Evolutionary conservation across 306 rosid species (phyloP).

Genomic region (Cicer yamashitae): DNA sequence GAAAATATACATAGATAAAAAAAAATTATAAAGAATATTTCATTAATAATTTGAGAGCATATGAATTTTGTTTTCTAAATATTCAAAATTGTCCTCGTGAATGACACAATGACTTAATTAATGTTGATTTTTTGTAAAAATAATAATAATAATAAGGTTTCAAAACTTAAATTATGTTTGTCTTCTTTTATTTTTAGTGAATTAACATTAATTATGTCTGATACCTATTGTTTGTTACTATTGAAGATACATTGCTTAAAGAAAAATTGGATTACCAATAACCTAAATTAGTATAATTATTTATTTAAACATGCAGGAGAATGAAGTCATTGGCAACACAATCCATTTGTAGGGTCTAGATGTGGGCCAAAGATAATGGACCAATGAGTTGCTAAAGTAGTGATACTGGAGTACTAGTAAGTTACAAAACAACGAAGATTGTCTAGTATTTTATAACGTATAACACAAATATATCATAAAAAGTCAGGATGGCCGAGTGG

Average conservation of each 20-base stretch:
- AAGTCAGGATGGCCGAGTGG: conserved; percentile 41
- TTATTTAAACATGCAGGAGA: background rate
- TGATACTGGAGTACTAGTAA: background rate
- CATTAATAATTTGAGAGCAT: background rate
- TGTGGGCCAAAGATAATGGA: background rate
- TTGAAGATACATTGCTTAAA: background rate
- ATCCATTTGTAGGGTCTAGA: background rate
- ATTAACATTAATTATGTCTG: no score
- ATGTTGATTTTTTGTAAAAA: no score
- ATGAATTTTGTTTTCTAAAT: background rate
- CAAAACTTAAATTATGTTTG: no score
- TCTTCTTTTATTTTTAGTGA: no score
- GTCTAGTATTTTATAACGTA: no score
- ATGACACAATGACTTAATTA: no score
- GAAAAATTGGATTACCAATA: background rate
- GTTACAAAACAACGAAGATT: no score
- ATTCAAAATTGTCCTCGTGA: no score
- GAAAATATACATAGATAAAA: background rate
- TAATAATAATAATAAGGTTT: no score
- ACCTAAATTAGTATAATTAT: background rate
- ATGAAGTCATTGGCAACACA: background rate
- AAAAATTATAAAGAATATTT: no score
- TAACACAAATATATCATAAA: background rate
- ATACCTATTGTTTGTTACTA: no score
- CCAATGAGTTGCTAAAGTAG: background rate